Conservation (phyloP, 495 filamentous ascomycete genomes). For the Neurospora sp. region DNA sequence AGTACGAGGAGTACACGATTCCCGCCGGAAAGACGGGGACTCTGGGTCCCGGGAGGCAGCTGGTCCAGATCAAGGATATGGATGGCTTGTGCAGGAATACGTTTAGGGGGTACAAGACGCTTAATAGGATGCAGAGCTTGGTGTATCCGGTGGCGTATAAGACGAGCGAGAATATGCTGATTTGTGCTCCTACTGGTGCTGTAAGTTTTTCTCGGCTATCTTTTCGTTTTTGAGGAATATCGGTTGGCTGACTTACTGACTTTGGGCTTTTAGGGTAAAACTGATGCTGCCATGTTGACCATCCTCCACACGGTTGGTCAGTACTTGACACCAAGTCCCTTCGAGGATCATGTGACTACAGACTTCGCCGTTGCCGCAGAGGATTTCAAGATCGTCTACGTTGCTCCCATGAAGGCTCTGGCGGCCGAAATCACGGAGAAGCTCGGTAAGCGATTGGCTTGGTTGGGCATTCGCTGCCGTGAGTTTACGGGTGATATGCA, state of each 20-base stretch:
- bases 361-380: slow-evolving; percentile 71
- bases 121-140: slow-evolving; percentile 97
- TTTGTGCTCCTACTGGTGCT: slow-evolving; percentile 95
- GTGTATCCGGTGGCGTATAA: slow-evolving; percentile 93
- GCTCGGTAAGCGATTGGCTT: slow-evolving; percentile 82
- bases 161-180: slow-evolving; percentile 95
- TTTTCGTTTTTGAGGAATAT: background rate
- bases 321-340: slow-evolving; percentile 68
- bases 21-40: slow-evolving; percentile 74
- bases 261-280: slow-evolving; percentile 56
- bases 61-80: slow-evolving; percentile 69
- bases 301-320: slow-evolving; percentile 82
- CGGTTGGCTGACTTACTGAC: background rate
- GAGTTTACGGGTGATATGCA: slow-evolving; percentile 99
- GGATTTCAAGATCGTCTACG: slow-evolving; percentile 97
- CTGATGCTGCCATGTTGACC: slow-evolving; percentile 94
- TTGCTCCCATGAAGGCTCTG: slow-evolving; percentile 96
- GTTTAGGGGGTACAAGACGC: slow-evolving; percentile 82
- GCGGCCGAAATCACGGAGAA: slow-evolving; percentile 95
- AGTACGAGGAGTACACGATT: slow-evolving; percentile 80
- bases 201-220: slow-evolving; percentile 23
- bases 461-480: slow-evolving; percentile 80
- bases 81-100: slow-evolving; percentile 85
- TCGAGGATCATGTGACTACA: slow-evolving; percentile 58
- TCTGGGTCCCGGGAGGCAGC: slow-evolving; percentile 55